Conservation (phyloP, 768 basidiomycete genomes). For the Termitomyces sp. region DNA sequence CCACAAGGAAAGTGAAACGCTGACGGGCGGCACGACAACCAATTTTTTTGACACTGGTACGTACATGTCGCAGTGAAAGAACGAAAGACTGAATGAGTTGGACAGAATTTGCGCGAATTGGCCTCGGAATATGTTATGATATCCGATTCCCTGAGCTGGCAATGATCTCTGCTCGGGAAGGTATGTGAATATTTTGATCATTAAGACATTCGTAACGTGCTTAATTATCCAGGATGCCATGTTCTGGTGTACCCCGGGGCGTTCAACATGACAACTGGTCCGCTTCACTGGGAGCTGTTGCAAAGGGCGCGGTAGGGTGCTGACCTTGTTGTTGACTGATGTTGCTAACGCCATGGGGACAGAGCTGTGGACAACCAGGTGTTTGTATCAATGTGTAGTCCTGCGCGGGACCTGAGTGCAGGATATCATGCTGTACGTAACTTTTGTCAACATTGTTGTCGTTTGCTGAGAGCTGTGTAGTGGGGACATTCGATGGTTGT, state of each 20-base stretch:
- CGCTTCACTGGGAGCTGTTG: slow-evolving; percentile 92
- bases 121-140: slow-evolving; percentile 95
- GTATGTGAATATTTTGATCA: slow-evolving; percentile 26
- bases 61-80: neutral
- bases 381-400: slow-evolving; percentile 95
- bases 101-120: slow-evolving; percentile 93
- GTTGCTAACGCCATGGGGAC: slow-evolving; percentile 2
- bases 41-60: slow-evolving; percentile 88
- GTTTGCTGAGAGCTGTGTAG: slow-evolving; percentile 27
- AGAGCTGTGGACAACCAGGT: slow-evolving; percentile 97
- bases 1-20: slow-evolving; percentile 76
- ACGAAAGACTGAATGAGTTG: neutral
- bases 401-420: slow-evolving; percentile 78
- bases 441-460: neutral
- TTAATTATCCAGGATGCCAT: slow-evolving; percentile 60
- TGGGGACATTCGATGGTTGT: slow-evolving; percentile 90
- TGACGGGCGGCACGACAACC: slow-evolving; percentile 67
- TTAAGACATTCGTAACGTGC: neutral
- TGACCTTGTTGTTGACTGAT: neutral
- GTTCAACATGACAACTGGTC: slow-evolving; percentile 94
- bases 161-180: slow-evolving; percentile 84
- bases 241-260: slow-evolving; percentile 90
- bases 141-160: slow-evolving; percentile 92
- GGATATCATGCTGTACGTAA: slow-evolving; percentile 80
- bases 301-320: slow-evolving; percentile 69